Percentiles rank a stretch among this genome's conserved stretches.
These are phyloP conservation scores for Pythium phragmiticola DNA, from an alignment of 352 stramenopile species.

Conservation along the genomic window DNA sequence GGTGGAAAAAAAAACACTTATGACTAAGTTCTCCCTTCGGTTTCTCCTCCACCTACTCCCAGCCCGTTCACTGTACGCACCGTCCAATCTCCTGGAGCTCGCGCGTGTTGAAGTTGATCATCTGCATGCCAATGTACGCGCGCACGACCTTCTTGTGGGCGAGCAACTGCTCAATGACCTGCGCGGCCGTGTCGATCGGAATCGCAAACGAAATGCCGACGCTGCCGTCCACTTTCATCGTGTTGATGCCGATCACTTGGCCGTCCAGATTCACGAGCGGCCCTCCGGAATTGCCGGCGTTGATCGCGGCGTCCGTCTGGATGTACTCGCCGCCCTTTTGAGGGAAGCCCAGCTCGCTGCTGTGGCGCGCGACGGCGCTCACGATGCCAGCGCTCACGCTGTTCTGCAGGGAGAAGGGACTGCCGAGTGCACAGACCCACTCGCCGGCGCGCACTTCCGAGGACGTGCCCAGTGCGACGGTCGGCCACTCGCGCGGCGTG, in stretches of 20 bases:
- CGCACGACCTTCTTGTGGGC: conserved; percentile 87
- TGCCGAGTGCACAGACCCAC: conserved; percentile 92
- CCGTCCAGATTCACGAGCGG: conserved; percentile 93
- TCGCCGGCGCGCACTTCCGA: conserved; percentile 84
- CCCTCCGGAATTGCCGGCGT: conserved; percentile 91
- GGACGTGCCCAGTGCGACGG: conserved; percentile 70
- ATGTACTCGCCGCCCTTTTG: conserved; percentile 89
- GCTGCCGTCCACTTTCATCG: conserved; percentile 90
- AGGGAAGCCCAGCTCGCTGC: conserved; percentile 84
- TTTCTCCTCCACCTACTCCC: too few relatives aligned
- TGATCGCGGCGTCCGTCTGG: conserved; percentile 94
- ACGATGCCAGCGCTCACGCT: conserved; percentile 92
- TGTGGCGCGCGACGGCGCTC: conserved; percentile 85
- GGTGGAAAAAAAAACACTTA: neutral
- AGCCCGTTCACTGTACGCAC: conserved; percentile 18
- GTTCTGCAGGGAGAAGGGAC: conserved; percentile 89
- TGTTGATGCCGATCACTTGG: conserved; percentile 94
- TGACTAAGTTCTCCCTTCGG: neutral
- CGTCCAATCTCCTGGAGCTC: conserved; percentile 66
- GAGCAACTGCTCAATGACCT: conserved; percentile 89
- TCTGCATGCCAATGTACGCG: conserved; percentile 91
- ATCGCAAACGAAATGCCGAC: conserved; percentile 93
- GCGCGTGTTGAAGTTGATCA: conserved; percentile 83
- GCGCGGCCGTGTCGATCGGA: conserved; percentile 86
- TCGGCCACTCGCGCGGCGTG: conserved; percentile 53